Percentiles rank a stretch among this genome's conserved stretches.
phyloP scores from a whole-genome alignment of 108 stramenopile genomes.

The Nannochloropsis salina region DNA sequence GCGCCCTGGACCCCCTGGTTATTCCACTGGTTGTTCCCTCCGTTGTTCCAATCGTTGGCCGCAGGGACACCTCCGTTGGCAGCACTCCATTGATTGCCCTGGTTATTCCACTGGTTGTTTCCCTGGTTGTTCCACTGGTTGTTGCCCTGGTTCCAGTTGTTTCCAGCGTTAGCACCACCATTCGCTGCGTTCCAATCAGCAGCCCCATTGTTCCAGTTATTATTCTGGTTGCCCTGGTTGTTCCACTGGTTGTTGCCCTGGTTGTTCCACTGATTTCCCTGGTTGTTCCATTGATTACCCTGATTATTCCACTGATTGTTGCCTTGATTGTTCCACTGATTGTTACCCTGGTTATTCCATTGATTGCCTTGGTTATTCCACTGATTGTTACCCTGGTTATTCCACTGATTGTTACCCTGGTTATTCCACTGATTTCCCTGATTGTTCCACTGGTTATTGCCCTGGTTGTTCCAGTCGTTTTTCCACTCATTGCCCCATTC shows the following conservation, averaged over 20 bases:
- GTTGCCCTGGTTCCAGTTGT: no score
- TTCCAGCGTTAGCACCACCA: no score
- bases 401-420: no score
- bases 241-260: not conserved
- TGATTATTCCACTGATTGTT: not conserved
- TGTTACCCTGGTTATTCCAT: not conserved
- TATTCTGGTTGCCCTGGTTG: not conserved
- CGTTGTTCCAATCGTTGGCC: not conserved
- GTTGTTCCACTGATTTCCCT: not conserved
- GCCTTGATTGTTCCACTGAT: no score
- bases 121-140: no score
- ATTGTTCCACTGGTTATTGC: no score
- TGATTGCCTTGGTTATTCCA: no score
- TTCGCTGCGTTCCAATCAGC: not conserved
- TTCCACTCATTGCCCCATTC: no score
- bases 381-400: not conserved
- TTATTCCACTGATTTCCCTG: no score
- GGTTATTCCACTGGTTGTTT: no score
- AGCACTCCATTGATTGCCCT: not conserved
- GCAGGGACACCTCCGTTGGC: not conserved
- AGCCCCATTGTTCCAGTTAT: not conserved
- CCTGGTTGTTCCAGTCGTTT: no score
- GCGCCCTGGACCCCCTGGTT: not conserved
- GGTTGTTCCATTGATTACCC: not conserved
- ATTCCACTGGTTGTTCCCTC: no score